Base-by-base conservation (phyloP, 2,329 filamentous ascomycete genomes). In the Xylariales sp. region DNA sequence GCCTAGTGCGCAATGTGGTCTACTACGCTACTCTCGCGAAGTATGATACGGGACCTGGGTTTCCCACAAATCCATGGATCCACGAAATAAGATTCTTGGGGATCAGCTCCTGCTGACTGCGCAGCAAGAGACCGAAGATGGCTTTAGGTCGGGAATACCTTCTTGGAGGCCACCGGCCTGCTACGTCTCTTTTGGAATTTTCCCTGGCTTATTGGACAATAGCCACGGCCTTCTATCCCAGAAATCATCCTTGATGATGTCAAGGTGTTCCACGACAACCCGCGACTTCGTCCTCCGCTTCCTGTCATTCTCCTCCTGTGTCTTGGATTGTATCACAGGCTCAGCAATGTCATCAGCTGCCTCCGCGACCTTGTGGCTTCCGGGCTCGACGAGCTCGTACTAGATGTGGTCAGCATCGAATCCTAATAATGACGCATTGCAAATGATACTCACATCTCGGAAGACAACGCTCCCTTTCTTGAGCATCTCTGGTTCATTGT, bases 161-260 rank as follows among this genome's bases (percentile, higher is more conserved):
- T n/a, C n/a, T 9, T n/a, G 14, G 16, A 10, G 9, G 11, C n/a
- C 28, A 39, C 43, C 20, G 40, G 27, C 47, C 27, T 46, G 49
- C 50, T 50, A 73, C 40, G 66, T 68, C 58, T 80, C 74, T 56
- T 79, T 80, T n/a, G 81, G 81, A 52, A 83, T 69, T 55, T 78
- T 84, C 16, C 84, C 84, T 4, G 84, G 83, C 61, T 80, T 85
- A 49, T 84, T 84, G 1, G 83, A 86, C 40, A 90, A 59, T 43
- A 93, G 72, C 88, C 90, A 97, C 2, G 90, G 89, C 57, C 90
- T 74, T 54, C 74, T 76, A 49, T 88, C 76, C 93, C 93, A 98
- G 59, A 98, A 98, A 3, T 88, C 86, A 62, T 97, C 88, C 54
- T 86, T 89, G 64, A 98, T 97, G 54, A 98, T 86, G 65, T 98